Conservation (phyloP, 2,329 filamentous ascomycete genomes). For the Chrysoporthe puriensis region DNA sequence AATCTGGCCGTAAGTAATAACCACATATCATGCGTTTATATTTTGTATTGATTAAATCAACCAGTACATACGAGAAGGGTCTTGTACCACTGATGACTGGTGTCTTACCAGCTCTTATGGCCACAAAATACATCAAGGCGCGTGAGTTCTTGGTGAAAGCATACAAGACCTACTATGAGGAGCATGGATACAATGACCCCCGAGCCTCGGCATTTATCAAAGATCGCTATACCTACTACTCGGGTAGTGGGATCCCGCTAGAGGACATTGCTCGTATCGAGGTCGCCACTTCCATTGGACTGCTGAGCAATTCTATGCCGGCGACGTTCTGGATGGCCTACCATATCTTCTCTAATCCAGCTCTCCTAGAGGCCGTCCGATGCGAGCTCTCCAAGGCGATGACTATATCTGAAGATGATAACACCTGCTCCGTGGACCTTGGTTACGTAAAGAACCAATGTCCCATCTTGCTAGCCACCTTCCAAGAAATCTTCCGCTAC, state of each 20-base stretch:
- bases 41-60: too few species aligned
- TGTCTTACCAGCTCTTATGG: too few species aligned
- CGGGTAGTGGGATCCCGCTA: constrained; percentile 32
- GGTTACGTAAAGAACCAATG: constrained; percentile 38
- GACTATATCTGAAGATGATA: background rate
- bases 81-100: too few species aligned
- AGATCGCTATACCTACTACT: constrained; percentile 29
- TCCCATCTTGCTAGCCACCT: constrained; percentile 42
- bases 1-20: background rate
- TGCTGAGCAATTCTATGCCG: too few species aligned
- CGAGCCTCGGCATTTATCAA: constrained; percentile 17
- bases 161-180: background rate
- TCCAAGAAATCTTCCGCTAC: constrained; percentile 44
- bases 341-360: too few species aligned
- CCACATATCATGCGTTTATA: background rate
- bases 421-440: constrained; percentile 33
- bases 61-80: too few species aligned
- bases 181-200: background rate
- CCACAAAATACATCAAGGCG: too few species aligned
- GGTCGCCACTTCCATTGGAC: constrained; percentile 40
- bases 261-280: constrained; percentile 43
- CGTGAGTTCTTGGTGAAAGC: too few species aligned
- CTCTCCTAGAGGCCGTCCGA: too few species aligned
- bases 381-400: constrained; percentile 35
- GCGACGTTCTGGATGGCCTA: constrained; percentile 29